Base-by-base conservation (phyloP, 2,329 filamentous ascomycete genomes). In the Thermothelomyces thermophilus region DNA sequence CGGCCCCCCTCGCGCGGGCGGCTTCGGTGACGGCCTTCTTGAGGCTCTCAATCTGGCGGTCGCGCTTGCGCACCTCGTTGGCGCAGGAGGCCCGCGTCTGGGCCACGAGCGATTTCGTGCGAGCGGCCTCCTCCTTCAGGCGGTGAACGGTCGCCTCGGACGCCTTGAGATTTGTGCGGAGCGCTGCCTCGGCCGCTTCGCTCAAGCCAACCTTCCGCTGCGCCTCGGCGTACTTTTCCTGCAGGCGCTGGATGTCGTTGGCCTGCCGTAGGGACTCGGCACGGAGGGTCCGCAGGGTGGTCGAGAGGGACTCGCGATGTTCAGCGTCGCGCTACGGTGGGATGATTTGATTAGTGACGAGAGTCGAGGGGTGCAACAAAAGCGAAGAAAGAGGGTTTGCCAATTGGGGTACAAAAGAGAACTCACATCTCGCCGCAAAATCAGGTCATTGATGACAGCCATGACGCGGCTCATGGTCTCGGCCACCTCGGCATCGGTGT, bases 401-500 rank as follows among this genome's bases (percentile, higher is more conserved):
- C 3, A 9, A 28, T 5, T 26, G 24, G n/a, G n/a, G n/a, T n/a
- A 26, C 24, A 9, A 9, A 9, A 26, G 9, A 26, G 5, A 34
- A 41, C 82, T 60, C 73, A 95, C 89, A 66, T 98, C 93, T 73
- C 90, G 82, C 58, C 90, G 81, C 53, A 96, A 67, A 52, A 98
- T 88, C 59, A 98, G 70, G 64, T 98, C 93, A 68, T 98, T 95
- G 42, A 98, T 82, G 20, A 98, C 77, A 64, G 91, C 87, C 70
- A 98, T 95, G 60, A 97, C 84, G 58, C 83, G 81, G 17, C 86
- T 85, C 83, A 93, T 91, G 16, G 86, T 87, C 44, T 77, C 79
- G 20, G 66, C 64, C 36, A 74, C 57, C 30, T 62, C 61, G 40
- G 51, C 62, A 78, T 83, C 79, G 52, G 75, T 77, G 55, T 80